Evolutionary conservation across 257 asterid genomes (phyloP), one percentile per base, ranked within the genome.

Genomic region (Orobanche coerulescens): DNA sequence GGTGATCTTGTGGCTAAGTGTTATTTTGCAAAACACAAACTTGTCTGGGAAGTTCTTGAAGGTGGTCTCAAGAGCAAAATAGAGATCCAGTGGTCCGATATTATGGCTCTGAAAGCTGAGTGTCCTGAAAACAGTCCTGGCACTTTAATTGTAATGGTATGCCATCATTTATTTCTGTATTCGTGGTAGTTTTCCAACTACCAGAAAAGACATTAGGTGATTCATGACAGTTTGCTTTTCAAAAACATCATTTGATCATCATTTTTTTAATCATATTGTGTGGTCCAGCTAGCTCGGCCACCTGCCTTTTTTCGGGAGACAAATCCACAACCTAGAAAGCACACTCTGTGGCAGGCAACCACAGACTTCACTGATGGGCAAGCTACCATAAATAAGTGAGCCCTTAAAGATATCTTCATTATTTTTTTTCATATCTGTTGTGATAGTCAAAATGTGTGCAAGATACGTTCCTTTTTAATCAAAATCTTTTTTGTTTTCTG

Each of bases 1-100:
- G 94, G 94, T 43, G 97, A 91, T 76, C 78, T 90, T 81, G 95
- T 90, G 73, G 94, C 87, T 0, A 90, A 90, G 83, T 87, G 95
- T 77, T 90, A 90, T 78, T 91, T 81, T 75, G 92, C 91, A 1
- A 91, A 88, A 80, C 93, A 86, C 54, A 87, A 87, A 62, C 87
- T 91, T 66, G 97, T 91, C 18, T 87, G 96, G 97, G 97, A 91
- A 75, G 82, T 91, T 73, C 94, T 91, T 64, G 86, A 83, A 36
- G 84, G 82, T 54, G 91, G 94, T 47, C 81, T 90, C 71, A 90
- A 90, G 91, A 83, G 81, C 71, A 85, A 87, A 80, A 73, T 90
- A 60, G 97, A 90, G 76, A 83, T 90, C 67, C 94, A 83, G 73
- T 87, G 96, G 96, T 77, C 86, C 24, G 92, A 87, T 72, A 91